Evolutionary conservation across 257 asterid species (phyloP), one percentile per base, ranked within the genome.

Genomic region (Nicotiana tabacum): DNA sequence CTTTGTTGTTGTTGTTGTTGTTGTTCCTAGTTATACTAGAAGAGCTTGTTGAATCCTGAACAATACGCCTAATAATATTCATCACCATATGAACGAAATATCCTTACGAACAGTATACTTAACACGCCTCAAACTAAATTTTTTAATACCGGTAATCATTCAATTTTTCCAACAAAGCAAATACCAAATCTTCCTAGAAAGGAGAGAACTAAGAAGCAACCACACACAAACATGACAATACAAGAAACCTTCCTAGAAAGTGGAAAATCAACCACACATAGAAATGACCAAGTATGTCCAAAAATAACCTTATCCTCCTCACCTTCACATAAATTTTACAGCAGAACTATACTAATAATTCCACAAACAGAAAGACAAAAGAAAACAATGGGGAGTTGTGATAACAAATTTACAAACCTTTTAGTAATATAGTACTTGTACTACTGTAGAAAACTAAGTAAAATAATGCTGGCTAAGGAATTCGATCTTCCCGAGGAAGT

Each of bases 401-500:
- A 21, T 10, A 70, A 1, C 21, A 69, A 39, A 69, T 11, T 10
- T n/a, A 21, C 6, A 72, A 46, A 24, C 43, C 37, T 33, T 33
- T 46, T 15, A 74, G 48, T 27, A 74, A 74, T 74, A 48, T 24
- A 61, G 33, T 62, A 72, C 39, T 24, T 11, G 61, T 46, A 72
- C 61, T 21, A 72, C 1, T 21, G 61, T 11, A 43, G 17, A n/a
- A 35, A 65, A 81, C 16, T 32, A 3, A 29, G 24, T 46, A 1
- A 4, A 21, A 79, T 84, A 9, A 91, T 92, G 95, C 10, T 87
- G 89, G 81, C 96, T 5, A 83, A 86, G 48, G 95, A 89, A 66
- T 91, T 96, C 93, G 97, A 92, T 55, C 94, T 96, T 51, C 98
- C 99, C 83, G 97, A 93, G 77, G 97, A 92, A 84, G 79, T 96